Evolutionary conservation across 2,329 filamentous ascomycete species (phyloP), one percentile per base, ranked within the genome.

Genomic region (Chlorencoelia australis): DNA sequence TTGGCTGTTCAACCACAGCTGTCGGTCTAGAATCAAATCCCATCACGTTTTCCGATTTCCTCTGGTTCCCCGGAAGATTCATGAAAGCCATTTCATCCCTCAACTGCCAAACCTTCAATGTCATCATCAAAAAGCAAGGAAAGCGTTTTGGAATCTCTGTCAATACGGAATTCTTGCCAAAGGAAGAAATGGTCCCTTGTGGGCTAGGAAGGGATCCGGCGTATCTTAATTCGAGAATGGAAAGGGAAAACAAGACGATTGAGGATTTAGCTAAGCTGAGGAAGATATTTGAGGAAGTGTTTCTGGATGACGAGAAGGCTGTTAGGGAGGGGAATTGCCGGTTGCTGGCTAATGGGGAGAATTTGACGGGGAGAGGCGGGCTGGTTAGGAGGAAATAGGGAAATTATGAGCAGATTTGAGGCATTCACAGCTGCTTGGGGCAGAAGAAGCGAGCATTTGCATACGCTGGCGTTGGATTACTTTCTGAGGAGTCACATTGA

Each of bases 31-130:
- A 53, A 9, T 5, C 5, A 6, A 31, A 39, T 22, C 38, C 42
- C 3, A 33, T 45, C 9, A 44, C 41, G 4, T 56, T 53, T 24
- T 41, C 47, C 0, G 45, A 52, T 34, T 54, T 53, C 27, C 37
- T 55, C 2, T 43, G 35, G 30, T 28, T 37, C 7, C 20, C 25
- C 4, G 42, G 48, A 8, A 21, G 19, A 3, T 22, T 55, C 7
- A 48, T 55, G 44, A 31, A 10, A 11, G 39, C 41, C 14, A 31
- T 55, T 9, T 33, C 22, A 5, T 37, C 35, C 10, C 30, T 56
- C 7, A 32, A 25, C 10, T 51, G 49, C 17, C 45, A 42, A 29
- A 35, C 25, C 3, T 36, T 54, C 22, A 50, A 46, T 9, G 27
- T 56, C 6, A 28, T 56, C 3, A 17, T 54, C 4, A 54, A 49